phyloP scores from a whole-genome alignment of 345 rosid species.

The Reutealis trisperma region DNA sequence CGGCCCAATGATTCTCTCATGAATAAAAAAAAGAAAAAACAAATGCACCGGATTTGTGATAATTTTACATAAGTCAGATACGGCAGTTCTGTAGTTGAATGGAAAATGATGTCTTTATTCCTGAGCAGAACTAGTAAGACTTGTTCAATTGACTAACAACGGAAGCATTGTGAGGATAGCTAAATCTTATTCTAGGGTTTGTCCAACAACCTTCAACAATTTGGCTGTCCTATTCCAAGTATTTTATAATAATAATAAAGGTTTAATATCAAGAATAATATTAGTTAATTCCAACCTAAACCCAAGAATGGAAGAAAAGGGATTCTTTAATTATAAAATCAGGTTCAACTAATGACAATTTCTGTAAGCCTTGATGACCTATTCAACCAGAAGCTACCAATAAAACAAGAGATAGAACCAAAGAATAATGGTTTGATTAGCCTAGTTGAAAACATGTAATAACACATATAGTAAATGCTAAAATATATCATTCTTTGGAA shows the following conservation, averaged over 20 bases:
- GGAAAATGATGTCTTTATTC: not conserved
- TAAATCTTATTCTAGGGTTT: conserved; percentile 11
- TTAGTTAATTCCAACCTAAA: conserved; percentile 24
- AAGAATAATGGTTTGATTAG: not conserved
- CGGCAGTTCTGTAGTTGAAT: conserved; percentile 24
- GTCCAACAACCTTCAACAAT: conserved; percentile 47
- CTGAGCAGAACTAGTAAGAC: not conserved
- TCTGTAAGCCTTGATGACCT: conserved; percentile 12
- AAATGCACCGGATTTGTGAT: too few species aligned
- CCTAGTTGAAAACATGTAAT: not conserved
- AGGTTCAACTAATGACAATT: conserved; percentile 19
- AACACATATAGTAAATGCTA: not conserved
- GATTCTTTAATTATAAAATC: not conserved
- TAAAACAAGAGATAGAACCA: conserved; percentile 1
- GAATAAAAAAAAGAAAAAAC: too few species aligned
- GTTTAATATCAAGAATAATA: not conserved
- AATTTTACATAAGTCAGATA: not conserved
- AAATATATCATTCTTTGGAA: not conserved
- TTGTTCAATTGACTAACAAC: conserved; percentile 10
- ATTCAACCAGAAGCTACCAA: conserved; percentile 33
- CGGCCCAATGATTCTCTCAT: too few species aligned
- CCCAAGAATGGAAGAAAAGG: conserved; percentile 6
- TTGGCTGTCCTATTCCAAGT: conserved; percentile 30
- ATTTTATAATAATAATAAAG: not conserved
- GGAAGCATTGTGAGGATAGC: not conserved